A percentile compares a stretch with the other conserved stretches of the same genome.
These are phyloP conservation scores for Podospora australis DNA, from an alignment of 495 filamentous ascomycete genomes.

Conservation along the genomic window DNA sequence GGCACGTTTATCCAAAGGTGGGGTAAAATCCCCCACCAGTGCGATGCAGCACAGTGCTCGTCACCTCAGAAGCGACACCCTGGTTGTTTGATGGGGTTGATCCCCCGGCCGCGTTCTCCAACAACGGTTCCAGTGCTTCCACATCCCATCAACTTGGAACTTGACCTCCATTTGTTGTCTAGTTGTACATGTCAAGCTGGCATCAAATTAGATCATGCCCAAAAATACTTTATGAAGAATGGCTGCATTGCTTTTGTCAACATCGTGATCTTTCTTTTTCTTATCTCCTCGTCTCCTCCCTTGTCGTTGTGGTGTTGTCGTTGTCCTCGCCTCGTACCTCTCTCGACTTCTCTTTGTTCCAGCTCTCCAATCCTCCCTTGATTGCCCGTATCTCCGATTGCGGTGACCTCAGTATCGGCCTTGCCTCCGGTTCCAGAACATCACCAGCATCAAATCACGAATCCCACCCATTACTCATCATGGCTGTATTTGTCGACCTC, in stretches of 20 bases:
- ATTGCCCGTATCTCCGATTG: not conserved
- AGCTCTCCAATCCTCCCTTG: not conserved
- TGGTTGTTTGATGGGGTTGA: not conserved
- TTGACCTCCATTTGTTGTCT: not conserved
- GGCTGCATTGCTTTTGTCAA: not conserved
- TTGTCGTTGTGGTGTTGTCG: constrained; percentile 1
- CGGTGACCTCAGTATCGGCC: not conserved
- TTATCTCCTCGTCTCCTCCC: too few relatives aligned
- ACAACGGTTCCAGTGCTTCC: constrained; percentile 1
- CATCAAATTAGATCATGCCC: constrained; percentile 6
- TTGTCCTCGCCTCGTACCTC: constrained; percentile 1
- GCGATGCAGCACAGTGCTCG: too few relatives aligned
- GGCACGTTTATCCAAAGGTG: not conserved
- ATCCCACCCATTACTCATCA: constrained; percentile 18
- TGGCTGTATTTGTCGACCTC: constrained; percentile 62
- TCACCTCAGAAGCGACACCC: too few relatives aligned
- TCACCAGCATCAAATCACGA: not conserved
- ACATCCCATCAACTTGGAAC: not conserved
- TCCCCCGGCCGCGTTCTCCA: not conserved
- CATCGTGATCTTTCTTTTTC: not conserved
- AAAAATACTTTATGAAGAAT: too few relatives aligned
- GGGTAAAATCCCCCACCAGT: too few relatives aligned
- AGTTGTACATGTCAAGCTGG: constrained; percentile 8
- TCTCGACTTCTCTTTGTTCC: not conserved
- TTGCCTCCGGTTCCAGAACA: not conserved